These are phyloP conservation scores for Yarrowia alimentaria DNA, from an alignment of 805 yeast genomes.

Conservation along the genomic window DNA sequence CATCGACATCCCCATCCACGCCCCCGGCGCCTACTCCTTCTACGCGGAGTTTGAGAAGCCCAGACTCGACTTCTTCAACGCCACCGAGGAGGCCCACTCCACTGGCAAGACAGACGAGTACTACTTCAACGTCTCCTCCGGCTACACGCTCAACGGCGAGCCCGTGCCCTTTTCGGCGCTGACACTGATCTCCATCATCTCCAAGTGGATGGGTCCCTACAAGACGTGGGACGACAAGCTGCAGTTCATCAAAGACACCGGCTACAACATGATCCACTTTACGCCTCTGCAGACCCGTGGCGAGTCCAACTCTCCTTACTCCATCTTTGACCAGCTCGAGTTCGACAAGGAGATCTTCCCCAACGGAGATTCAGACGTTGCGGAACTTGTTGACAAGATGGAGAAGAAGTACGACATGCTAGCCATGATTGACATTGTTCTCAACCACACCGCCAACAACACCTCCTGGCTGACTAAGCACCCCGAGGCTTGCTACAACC, in stretches of 20 bases:
- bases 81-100: conserved; percentile 11
- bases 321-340: conserved; percentile 77
- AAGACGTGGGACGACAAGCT: conserved; percentile 68
- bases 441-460: conserved; percentile 92
- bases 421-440: conserved; percentile 85
- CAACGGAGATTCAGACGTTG: conserved; percentile 53
- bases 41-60: conserved; percentile 56
- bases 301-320: conserved; percentile 86
- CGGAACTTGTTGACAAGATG: conserved; percentile 48
- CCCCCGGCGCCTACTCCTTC: conserved; percentile 79
- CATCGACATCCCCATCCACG: conserved; percentile 58
- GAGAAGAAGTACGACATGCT: conserved; percentile 60
- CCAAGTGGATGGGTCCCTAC: conserved; percentile 84
- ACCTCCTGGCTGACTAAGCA: conserved; percentile 80
- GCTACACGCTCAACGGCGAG: conserved; percentile 54
- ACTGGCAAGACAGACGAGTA: conserved; percentile 40
- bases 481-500: conserved; percentile 89
- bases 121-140: conserved; percentile 76
- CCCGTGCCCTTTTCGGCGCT: conserved; percentile 68
- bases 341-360: conserved; percentile 70
- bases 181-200: conserved; percentile 78
- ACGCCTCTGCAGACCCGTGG: conserved; percentile 93
- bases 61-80: conserved; percentile 31
- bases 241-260: conserved; percentile 60
- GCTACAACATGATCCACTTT: conserved; percentile 94